Evolutionary conservation across 2,329 filamentous ascomycete genomes (phyloP), one percentile per base, ranked within the genome.

Genomic region (Atkinsonella texensis): DNA sequence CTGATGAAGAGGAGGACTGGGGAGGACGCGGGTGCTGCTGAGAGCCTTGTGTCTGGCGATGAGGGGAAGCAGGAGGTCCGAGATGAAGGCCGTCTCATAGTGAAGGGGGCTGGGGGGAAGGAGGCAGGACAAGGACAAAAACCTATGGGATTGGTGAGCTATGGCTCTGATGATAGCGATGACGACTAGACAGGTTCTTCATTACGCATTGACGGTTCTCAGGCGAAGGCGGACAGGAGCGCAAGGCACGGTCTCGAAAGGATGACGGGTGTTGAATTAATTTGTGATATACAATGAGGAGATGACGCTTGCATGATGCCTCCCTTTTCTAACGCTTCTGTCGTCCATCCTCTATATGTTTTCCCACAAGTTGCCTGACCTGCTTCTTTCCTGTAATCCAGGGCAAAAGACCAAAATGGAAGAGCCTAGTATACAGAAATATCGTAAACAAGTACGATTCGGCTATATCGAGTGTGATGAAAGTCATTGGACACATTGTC

Each of bases 101-200:
- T n/a, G 6, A 28, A 23, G 4, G 17, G 4, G 20, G 17, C 23
- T 4, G 13, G 1, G 20, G 46, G 35, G 15, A 15, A 5, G 47
- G 6, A n/a, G n/a, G 4, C 18, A n/a, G n/a, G n/a, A n/a, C n/a
- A n/a, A 9, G 53, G 57, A 53, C 60, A 60, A 57, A 61, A 60
- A 57, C 45, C 54, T 7, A 39, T 72, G 45, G 70, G 70, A 0
- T 60, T 82, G 40, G 78, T 81, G 12, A 72, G 70, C 52, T 83
- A 82, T 55, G 78, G 73, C 5, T 82, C 78, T 1, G 78, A 80
- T 45, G 69, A 65, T 35, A 58, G 58, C 39, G 60, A 72, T 17
- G 74, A 75, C 43, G 73, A 76, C 62, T 61, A 56, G 33, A 35
- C 33, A 4, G 33, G 33, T 35, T 4, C 7, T 35, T 35, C 10